These are phyloP conservation scores for Waitea zeae DNA, from an alignment of 1,284 basidiomycete genomes.

Conservation along the genomic window DNA sequence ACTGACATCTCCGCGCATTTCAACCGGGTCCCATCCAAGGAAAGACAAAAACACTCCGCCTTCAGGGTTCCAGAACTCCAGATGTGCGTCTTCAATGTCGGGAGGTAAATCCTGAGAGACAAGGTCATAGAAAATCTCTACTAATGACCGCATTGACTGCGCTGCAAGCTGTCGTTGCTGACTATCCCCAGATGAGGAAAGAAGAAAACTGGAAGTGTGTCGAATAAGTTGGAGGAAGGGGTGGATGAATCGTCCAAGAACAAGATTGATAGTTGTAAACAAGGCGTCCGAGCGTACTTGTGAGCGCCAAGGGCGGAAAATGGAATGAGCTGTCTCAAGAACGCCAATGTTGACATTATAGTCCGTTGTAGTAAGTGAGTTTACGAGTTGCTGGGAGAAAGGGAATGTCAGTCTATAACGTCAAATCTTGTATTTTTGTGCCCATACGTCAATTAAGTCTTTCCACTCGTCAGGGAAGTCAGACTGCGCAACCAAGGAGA, in stretches of 20 bases:
- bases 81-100: slow-evolving; percentile 80
- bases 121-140: slow-evolving; percentile 88
- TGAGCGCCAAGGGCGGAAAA: slow-evolving; percentile 87
- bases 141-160: slow-evolving; percentile 60
- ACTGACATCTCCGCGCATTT: slow-evolving; percentile 58
- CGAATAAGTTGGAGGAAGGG: slow-evolving; percentile 79
- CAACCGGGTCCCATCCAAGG: slow-evolving; percentile 59
- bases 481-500: slow-evolving; percentile 71
- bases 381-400: slow-evolving; percentile 58
- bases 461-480: slow-evolving; percentile 84
- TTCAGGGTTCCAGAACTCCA: slow-evolving; percentile 58
- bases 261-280: slow-evolving; percentile 86
- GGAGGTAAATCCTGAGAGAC: slow-evolving; percentile 93
- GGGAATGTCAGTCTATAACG: neutral
- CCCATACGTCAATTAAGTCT: slow-evolving; percentile 68
- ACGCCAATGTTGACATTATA: slow-evolving; percentile 82
- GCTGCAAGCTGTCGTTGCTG: slow-evolving; percentile 38
- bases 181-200: slow-evolving; percentile 10
- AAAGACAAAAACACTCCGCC: slow-evolving; percentile 66
- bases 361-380: slow-evolving; percentile 60
- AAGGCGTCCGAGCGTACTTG: slow-evolving; percentile 80
- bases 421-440: slow-evolving; percentile 1
- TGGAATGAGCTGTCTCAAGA: slow-evolving; percentile 88
- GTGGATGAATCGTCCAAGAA: slow-evolving; percentile 68
- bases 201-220: slow-evolving; percentile 36